phyloP scores from a whole-genome alignment of 768 basidiomycete species.

The Phylloporus rhodoxanthus region DNA sequence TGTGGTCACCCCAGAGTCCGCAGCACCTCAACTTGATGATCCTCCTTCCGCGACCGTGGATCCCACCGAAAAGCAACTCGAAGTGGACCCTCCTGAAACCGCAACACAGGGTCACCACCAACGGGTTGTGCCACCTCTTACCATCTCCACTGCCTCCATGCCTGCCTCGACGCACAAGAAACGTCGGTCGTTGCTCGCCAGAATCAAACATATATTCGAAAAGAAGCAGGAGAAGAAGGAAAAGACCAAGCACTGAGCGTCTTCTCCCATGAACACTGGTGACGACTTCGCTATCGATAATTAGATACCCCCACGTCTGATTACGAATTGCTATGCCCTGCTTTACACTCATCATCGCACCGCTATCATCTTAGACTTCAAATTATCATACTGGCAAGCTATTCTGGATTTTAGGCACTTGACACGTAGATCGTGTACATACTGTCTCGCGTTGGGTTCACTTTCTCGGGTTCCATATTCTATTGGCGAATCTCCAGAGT shows the following conservation, averaged over 20 bases:
- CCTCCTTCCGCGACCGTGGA: neutral
- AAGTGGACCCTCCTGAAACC: neutral
- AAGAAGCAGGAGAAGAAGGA: constrained; percentile 38
- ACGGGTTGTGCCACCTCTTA: neutral
- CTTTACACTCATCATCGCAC: constrained; percentile 9
- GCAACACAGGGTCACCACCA: neutral
- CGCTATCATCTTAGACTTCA: constrained; percentile 14
- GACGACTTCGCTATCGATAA: neutral
- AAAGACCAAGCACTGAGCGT: constrained; percentile 19
- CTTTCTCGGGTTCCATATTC: constrained; percentile 5
- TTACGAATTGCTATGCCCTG: constrained; percentile 17
- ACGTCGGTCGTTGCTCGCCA: constrained; percentile 48
- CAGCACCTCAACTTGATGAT: neutral
- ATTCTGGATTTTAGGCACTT: constrained; percentile 2
- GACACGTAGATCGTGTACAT: constrained; percentile 19
- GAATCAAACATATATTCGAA: constrained; percentile 48
- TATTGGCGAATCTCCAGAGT: constrained; percentile 36
- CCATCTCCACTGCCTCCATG: constrained; percentile 15
- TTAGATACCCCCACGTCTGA: constrained; percentile 3
- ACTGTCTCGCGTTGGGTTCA: neutral
- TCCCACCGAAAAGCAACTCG: neutral
- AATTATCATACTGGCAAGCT: constrained; percentile 17
- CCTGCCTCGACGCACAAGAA: constrained; percentile 44
- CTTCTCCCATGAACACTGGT: neutral
- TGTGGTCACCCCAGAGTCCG: neutral